Evolutionary conservation across 2,329 filamentous ascomycete genomes (phyloP), one percentile per base, ranked within the genome.

Genomic region (Fusarium sp.): DNA sequence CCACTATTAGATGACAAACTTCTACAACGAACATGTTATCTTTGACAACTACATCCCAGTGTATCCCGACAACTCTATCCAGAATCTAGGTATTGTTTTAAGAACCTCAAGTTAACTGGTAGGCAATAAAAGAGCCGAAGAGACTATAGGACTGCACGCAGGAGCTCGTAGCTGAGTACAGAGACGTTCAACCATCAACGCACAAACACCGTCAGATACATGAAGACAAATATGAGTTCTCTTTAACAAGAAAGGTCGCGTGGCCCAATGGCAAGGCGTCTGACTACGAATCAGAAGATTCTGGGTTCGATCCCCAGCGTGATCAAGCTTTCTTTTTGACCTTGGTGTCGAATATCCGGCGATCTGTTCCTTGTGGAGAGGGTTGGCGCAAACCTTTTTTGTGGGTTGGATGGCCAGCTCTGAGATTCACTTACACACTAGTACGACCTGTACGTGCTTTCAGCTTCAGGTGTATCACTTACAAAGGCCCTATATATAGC

Each of bases 221-320:
- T 61, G 13, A 0, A 0, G 4, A 8, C 2, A 4, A 16, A 46
- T n/a, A 13, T 1, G 3, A 5, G 0, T 0, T 0, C 1, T 4
- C 0, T 12, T 23, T 4, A 64, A 16, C 12, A 58, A 15, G 9
- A 20, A 59, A 46, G 67, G 67, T 70, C 53, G 62, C 72, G 72
- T 74, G 72, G 72, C 72, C 72, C 69, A 75, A 75, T 75, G 73
- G 74, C 74, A 76, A 74, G 74, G 74, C 72, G 72, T 75, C 74
- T 76, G 74, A 73, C 74, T 76, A 74, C 74, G 74, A 76, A 76
- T 75, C 74, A 76, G 74, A 72, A 76, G 72, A 76, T 76, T 71
- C 65, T 73, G 70, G 74, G 74, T 76, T 76, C 74, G 74, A 76
- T 67, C 74, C 74, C 74, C 56, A 57, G 53, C 67, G 63, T 68